Percentiles rank a stretch among this genome's conserved stretches.
Conservation (phyloP, 2,329 filamentous ascomycete genomes). For the Fusarium nisikadoi region DNA sequence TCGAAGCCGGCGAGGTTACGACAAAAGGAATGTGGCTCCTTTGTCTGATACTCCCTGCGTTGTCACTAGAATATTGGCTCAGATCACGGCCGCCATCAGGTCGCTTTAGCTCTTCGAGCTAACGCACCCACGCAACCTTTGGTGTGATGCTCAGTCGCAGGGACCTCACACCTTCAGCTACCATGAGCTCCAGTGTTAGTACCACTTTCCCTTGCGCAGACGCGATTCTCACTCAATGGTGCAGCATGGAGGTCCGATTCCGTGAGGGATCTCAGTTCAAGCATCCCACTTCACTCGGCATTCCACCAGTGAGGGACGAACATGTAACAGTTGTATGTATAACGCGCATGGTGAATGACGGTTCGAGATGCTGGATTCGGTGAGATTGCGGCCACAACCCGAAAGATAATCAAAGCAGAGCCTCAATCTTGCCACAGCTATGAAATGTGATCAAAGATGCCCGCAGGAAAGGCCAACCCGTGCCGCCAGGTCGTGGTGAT, state of each 20-base stretch:
- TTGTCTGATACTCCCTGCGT: constrained; percentile 8
- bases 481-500: constrained; percentile 11
- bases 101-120: constrained; percentile 31
- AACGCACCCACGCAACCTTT: constrained; percentile 20
- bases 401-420: constrained; percentile 26
- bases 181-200: constrained; percentile 9
- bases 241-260: constrained; percentile 2
- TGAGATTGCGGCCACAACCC: constrained; percentile 8
- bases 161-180: constrained; percentile 8
- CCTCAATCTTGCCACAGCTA: constrained; percentile 22
- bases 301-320: constrained; percentile 34
- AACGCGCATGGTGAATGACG: constrained; percentile 19
- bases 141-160: background rate
- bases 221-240: constrained; percentile 17
- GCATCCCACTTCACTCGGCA: constrained; percentile 13
- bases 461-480: constrained; percentile 22
- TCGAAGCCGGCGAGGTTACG: constrained; percentile 12
- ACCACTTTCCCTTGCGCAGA: constrained; percentile 20
- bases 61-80: constrained; percentile 30
- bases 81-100: constrained; percentile 25
- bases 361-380: constrained; percentile 15
- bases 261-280: constrained; percentile 10
- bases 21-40: constrained; percentile 19
- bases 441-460: constrained; percentile 9
- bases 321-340: constrained; percentile 29